Evolutionary conservation across 345 rosid species (phyloP).

Genomic region (Eucalyptus regnans): DNA sequence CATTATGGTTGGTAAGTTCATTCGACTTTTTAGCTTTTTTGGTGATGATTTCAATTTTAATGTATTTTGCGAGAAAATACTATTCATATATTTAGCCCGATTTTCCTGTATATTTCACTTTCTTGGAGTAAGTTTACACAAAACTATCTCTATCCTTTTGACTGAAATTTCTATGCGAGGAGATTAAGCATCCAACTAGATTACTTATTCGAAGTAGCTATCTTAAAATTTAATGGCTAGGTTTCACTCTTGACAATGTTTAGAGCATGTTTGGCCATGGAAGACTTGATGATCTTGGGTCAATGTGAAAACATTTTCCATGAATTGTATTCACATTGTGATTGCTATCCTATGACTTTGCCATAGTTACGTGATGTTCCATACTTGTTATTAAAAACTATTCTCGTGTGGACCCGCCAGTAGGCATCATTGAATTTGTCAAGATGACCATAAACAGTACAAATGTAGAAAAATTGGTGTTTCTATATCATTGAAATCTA

Average conservation of each 20-base stretch:
- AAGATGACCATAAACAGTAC: background rate
- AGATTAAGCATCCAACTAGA: rapidly evolving
- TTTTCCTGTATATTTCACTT: rapidly evolving
- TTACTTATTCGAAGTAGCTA: background rate
- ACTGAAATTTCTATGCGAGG: rapidly evolving
- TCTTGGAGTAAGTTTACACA: background rate
- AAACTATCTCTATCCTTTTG: background rate
- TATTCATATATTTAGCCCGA: rapidly evolving
- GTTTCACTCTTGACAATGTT: background rate
- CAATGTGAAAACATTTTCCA: background rate
- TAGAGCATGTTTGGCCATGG: background rate
- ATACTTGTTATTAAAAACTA: background rate
- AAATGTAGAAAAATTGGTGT: background rate
- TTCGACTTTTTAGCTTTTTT: background rate
- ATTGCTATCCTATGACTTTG: background rate
- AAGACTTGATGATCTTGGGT: background rate
- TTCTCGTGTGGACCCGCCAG: background rate
- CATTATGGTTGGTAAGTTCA: background rate
- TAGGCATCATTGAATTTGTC: background rate
- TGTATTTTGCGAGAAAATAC: rapidly evolving
- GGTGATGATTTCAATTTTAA: background rate
- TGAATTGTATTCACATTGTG: background rate
- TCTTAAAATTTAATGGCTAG: background rate
- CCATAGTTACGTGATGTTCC: background rate
- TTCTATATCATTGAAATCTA: background rate